Base-by-base conservation (phyloP, 2,329 filamentous ascomycete genomes). In the Hymenoscyphus fraxineus region DNA sequence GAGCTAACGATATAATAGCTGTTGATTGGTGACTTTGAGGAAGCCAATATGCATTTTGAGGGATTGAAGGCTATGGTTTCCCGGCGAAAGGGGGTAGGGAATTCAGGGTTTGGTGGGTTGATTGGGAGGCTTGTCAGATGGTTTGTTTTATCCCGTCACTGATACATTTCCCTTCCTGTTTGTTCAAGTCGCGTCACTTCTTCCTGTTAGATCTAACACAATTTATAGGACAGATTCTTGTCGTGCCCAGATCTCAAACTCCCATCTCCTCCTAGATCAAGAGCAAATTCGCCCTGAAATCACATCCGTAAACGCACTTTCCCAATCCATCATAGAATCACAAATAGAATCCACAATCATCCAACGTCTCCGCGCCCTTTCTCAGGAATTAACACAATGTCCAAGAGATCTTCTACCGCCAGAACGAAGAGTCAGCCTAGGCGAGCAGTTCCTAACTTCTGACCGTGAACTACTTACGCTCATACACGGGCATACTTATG, bases 71-170 rank as follows among this genome's bases (percentile, higher is more conserved):
- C 60, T 5, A 62, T 62, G 39, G 51, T 62, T 15, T 15, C 39
- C 19, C 13, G 22, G 2, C 51, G 60, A 7, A 47, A 44, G n/a
- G 60, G 60, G 19, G 39, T 62, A 9, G 10, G 40, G 2, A 58
- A 58, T 32, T 22, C 58, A 16, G 60, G 60, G n/a, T 62, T 58
- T 58, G 22, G 27, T 16, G 60, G 60, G 2, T 15, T 62, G 12
- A 58, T 62, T 27, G 51, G 51, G 19, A 54, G 60, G 9, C 40
- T 62, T 16, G 55, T 62, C 5, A 62, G 41, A 58, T 62, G 60
- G 60, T 62, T 19, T 47, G 41, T 47, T 7, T 7, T 47, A n/a
- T 35, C 35, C 4, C 35, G 1, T 5, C 35, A 32, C 12, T 40
- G 7, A 16, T 4, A 7, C 40, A 3, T 19, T 38, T 27, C 27